phyloP scores from a whole-genome alignment of 2,329 filamentous ascomycete genomes.

The Neopestalotiopsis rosae region DNA sequence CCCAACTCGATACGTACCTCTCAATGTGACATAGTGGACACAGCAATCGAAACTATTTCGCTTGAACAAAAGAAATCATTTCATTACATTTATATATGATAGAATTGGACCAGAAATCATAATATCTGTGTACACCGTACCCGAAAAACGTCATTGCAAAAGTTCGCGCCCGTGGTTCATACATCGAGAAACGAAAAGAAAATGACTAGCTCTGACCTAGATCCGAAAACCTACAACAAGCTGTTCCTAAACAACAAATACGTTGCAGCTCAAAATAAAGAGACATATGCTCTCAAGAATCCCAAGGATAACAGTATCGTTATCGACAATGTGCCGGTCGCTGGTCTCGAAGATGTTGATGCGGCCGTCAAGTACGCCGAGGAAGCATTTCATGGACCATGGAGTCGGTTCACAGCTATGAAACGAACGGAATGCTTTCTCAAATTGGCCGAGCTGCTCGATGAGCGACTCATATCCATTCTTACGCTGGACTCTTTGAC shows the following conservation, averaged over 20 bases:
- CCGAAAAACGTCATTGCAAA: no score
- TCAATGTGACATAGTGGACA: neutral
- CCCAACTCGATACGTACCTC: neutral
- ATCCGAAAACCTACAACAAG: neutral
- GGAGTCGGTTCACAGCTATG: neutral
- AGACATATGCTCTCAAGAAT: neutral
- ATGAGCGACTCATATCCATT: neutral
- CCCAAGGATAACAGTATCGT: slow-evolving; percentile 4
- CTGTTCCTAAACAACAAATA: slow-evolving; percentile 4
- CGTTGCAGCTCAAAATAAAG: neutral
- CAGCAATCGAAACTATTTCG: no score
- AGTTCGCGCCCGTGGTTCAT: no score
- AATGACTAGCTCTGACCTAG: neutral
- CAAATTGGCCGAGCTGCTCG: neutral
- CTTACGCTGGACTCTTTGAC: slow-evolving; percentile 3
- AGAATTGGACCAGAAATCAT: no score
- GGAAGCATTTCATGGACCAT: slow-evolving; percentile 45
- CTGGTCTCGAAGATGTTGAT: slow-evolving; percentile 49
- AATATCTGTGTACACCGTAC: no score
- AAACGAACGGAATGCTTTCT: neutral
- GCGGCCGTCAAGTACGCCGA: slow-evolving; percentile 53
- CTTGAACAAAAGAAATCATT: neutral
- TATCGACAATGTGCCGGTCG: neutral
- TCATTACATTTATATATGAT: neutral
- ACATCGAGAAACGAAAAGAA: neutral